These are phyloP conservation scores for Stachybotrys echinatus DNA, from an alignment of 2,329 filamentous ascomycete genomes.

Conservation along the genomic window DNA sequence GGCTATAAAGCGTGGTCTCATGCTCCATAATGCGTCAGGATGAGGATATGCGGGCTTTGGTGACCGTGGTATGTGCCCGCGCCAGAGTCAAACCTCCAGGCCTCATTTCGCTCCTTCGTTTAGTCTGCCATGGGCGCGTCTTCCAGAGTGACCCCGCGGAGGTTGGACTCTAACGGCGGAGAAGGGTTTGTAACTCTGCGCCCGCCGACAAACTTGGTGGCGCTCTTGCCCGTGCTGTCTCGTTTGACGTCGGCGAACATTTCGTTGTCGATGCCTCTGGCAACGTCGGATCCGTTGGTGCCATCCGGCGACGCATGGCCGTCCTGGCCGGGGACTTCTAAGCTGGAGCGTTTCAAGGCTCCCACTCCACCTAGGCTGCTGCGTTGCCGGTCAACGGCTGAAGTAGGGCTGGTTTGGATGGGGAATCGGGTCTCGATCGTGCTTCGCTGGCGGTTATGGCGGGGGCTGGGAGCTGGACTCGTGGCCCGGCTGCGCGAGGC, in stretches of 20 bases:
- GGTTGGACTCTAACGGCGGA: slow-evolving; percentile 22
- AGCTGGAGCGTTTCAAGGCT: slow-evolving; percentile 57
- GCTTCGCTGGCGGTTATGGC: slow-evolving; percentile 76
- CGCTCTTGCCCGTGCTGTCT: slow-evolving; percentile 53
- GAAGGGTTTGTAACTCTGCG: slow-evolving; percentile 30
- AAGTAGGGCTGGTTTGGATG: slow-evolving; percentile 62
- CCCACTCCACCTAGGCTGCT: slow-evolving; percentile 44
- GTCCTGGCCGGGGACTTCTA: slow-evolving; percentile 71
- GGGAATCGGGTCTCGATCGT: slow-evolving; percentile 79
- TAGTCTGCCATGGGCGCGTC: slow-evolving; percentile 49
- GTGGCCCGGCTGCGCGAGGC: slow-evolving; percentile 65
- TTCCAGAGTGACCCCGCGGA: slow-evolving; percentile 44
- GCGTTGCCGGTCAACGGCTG: slow-evolving; percentile 46
- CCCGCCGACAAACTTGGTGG: slow-evolving; percentile 41
- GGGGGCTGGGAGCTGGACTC: slow-evolving; percentile 62
- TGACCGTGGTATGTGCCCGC: no score
- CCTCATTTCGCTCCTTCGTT: no score
- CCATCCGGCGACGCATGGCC: slow-evolving; percentile 33
- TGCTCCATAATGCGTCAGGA: slow-evolving; percentile 23
- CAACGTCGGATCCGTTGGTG: slow-evolving; percentile 33
- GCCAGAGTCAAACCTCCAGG: no score
- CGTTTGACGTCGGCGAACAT: slow-evolving; percentile 45
- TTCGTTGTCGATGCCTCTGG: slow-evolving; percentile 16
- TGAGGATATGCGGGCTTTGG: slow-evolving; percentile 10
- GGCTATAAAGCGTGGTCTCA: slow-evolving; percentile 15